phyloP scores from a whole-genome alignment of 2,329 filamentous ascomycete species.

The Pseudogymnoascus sp. region DNA sequence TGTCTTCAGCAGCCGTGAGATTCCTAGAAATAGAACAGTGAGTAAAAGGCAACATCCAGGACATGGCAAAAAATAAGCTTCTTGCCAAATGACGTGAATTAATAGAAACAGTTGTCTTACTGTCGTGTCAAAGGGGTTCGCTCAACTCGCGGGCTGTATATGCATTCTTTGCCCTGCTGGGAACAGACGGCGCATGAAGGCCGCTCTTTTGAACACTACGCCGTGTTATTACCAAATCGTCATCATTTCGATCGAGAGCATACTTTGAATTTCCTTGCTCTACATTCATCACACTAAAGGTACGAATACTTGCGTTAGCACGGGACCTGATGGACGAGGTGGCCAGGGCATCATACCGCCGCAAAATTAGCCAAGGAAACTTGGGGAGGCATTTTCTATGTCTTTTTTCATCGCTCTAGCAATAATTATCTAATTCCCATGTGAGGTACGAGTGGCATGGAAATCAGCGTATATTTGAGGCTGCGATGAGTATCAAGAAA shows the following conservation, averaged over 20 bases:
- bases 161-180: slow-evolving; percentile 33
- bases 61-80: not conserved
- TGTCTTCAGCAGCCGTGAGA: slow-evolving; percentile 17
- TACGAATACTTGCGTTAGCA: not conserved
- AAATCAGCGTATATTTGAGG: not conserved
- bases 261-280: slow-evolving; percentile 15
- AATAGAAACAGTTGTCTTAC: slow-evolving; percentile 22
- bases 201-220: slow-evolving; percentile 35
- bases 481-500: not conserved
- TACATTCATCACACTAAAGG: slow-evolving; percentile 14
- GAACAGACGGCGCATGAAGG: slow-evolving; percentile 32
- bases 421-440: not conserved
- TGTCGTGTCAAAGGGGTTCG: slow-evolving; percentile 35
- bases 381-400: not conserved
- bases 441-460: not conserved
- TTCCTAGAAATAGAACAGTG: slow-evolving; percentile 9
- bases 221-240: not conserved
- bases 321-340: not conserved
- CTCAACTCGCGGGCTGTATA: slow-evolving; percentile 34
- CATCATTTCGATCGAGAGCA: not conserved
- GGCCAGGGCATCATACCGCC: not conserved
- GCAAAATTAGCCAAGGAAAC: not conserved
- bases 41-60: not conserved
- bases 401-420: not conserved
- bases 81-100: not conserved